phyloP scores from a whole-genome alignment of 495 filamentous ascomycete genomes.

The Geoglossum glabrum region DNA sequence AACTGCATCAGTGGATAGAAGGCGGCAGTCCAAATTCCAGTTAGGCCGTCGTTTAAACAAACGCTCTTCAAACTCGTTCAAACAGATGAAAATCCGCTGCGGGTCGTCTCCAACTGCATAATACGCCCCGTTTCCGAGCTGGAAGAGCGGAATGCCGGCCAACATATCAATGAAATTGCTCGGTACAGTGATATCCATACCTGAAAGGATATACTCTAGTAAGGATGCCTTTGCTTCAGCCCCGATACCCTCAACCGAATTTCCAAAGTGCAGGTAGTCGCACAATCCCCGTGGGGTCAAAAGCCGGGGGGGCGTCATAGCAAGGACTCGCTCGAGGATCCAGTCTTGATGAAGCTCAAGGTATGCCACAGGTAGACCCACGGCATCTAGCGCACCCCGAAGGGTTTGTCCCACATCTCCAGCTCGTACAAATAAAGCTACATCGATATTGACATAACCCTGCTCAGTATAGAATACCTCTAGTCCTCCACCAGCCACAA shows the following conservation, averaged over 20 bases:
- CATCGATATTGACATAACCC: background rate
- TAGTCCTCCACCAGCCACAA: no score
- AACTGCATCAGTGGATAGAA: no score
- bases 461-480: background rate
- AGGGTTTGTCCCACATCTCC: background rate
- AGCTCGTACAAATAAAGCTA: background rate
- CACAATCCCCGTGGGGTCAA: background rate
- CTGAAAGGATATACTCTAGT: background rate
- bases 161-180: background rate
- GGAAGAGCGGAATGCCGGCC: conserved; percentile 4
- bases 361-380: background rate
- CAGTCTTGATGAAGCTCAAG: background rate
- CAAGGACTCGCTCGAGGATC: background rate
- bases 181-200: background rate
- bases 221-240: background rate
- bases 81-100: no score
- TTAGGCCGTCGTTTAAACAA: no score
- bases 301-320: no score
- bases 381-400: background rate
- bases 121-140: conserved; percentile 5
- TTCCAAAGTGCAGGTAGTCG: background rate
- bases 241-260: background rate
- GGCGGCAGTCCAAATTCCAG: no score
- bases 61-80: no score
- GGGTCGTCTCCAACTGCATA: no score